Evolutionary conservation across 176 grass and related monocot genomes (phyloP), one percentile per base, ranked within the genome.

Genomic region (Bonia amplexicaulis): DNA sequence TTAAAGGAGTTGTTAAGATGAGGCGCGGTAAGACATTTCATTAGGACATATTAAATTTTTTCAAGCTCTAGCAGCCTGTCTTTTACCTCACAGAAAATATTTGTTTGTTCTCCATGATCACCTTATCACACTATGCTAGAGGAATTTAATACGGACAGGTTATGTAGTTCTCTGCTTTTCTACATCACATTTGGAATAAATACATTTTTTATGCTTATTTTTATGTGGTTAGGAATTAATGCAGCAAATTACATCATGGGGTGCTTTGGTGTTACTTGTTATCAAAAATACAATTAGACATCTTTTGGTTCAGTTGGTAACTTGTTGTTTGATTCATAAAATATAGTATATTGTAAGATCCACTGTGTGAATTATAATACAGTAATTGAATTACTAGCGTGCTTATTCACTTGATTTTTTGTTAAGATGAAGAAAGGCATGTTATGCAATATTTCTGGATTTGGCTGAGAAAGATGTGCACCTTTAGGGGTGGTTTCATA

Each of bases 1-100:
- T 98, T 31, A 90, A 77, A 91, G 93, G 90, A 68, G 93, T 95
- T 77, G 93, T 98, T 52, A 98, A 98, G 80, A 94, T 98, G 96
- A 92, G 96, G 79, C 93, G 93, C 72, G 96, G 96, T 98, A 98
- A 90, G 93, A 82, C 78, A 85, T 80, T 84, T 75, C 7, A 47
- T 41, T 47, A 84, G 71, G 22, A 71, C 39, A 51, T 80, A 29
- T 23, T 86, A 52, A 70, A 57, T 79, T 74, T 44, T 41, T 33
- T 16, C 12, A 44, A 46, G 9, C 42, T 29, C n/a, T 64, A 68
- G 20, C 61, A 49, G 51, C 40, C 12, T 78, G 19, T 42, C 29
- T 42, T 66, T 71, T 37, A 35, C 44, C 54, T 80, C 26, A 65
- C 23, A 47, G 59, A 12, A 45, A 81, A 39, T 76, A 20, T 39